Conservation (phyloP, 306 rosid genomes). For the Castanospermum australe region DNA sequence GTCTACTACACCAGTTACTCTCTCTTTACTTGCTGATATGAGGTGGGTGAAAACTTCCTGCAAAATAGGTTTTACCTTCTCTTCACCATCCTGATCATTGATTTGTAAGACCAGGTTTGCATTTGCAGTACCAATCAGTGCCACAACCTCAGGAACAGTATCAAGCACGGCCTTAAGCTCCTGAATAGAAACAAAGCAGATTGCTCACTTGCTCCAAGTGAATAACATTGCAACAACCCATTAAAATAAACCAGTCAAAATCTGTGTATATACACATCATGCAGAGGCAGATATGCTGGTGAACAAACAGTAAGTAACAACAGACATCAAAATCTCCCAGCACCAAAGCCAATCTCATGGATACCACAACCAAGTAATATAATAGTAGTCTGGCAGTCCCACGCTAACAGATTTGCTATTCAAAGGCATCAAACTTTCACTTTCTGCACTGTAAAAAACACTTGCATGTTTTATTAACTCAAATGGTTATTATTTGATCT, state of each 20-base stretch:
- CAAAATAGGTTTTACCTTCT: constrained; percentile 46
- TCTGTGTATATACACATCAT: background rate
- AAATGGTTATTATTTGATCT: background rate
- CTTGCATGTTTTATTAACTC: background rate
- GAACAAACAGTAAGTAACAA: no score
- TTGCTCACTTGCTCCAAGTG: background rate
- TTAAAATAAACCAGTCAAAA: background rate
- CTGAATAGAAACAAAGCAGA: constrained; percentile 38
- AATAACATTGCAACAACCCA: background rate
- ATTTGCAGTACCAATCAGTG: constrained; percentile 51
- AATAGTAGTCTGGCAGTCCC: background rate
- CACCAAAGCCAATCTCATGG: background rate
- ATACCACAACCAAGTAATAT: background rate
- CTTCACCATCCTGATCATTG: constrained; percentile 45
- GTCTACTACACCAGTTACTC: constrained; percentile 36
- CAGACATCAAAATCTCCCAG: background rate
- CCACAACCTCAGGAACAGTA: constrained; percentile 65
- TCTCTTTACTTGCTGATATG: constrained; percentile 57
- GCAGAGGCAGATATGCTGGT: background rate
- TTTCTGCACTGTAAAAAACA: background rate
- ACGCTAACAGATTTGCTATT: background rate
- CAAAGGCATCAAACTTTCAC: background rate
- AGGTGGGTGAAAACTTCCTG: constrained; percentile 50
- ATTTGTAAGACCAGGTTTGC: constrained; percentile 38
- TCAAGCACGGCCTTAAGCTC: constrained; percentile 63